phyloP scores from a whole-genome alignment of 768 basidiomycete genomes.

The Guyanaporus albipodus region DNA sequence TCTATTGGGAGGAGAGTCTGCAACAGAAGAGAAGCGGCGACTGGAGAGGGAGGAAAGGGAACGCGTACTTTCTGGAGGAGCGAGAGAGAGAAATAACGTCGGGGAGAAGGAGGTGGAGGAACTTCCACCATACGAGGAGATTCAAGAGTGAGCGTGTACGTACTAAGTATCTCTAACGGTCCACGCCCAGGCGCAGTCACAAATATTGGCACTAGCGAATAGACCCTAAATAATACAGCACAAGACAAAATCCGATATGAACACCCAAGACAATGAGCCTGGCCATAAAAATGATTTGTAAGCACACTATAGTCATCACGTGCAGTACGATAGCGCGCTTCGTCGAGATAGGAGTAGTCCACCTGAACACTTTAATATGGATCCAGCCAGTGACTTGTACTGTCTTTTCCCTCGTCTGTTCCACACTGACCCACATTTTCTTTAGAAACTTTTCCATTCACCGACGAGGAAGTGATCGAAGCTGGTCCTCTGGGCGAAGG shows the following conservation, averaged over 20 bases:
- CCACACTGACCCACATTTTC: neutral
- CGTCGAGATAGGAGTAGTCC: no score
- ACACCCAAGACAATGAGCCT: no score
- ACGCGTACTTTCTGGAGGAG: slow-evolving; percentile 35
- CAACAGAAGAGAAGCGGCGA: slow-evolving; percentile 63
- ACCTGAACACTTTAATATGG: no score
- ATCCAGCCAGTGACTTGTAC: neutral
- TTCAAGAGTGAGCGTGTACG: no score
- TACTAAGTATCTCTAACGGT: no score
- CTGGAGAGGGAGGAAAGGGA: slow-evolving; percentile 68
- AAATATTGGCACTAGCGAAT: no score
- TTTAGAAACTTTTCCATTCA: neutral
- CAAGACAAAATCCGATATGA: no score
- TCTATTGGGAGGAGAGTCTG: slow-evolving; percentile 35
- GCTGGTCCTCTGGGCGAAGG: neutral
- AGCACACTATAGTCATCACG: no score
- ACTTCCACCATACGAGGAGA: slow-evolving; percentile 44
- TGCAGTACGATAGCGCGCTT: no score
- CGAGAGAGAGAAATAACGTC: slow-evolving; percentile 17
- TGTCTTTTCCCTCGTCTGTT: neutral
- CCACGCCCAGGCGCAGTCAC: no score
- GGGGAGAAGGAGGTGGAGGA: slow-evolving; percentile 33
- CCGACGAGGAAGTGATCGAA: neutral
- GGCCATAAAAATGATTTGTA: no score
- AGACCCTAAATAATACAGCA: no score